A percentile compares a stretch with the other conserved stretches of the same genome.
phyloP scores from a whole-genome alignment of 2,329 filamentous ascomycete genomes.

The Fusarium sp. region DNA sequence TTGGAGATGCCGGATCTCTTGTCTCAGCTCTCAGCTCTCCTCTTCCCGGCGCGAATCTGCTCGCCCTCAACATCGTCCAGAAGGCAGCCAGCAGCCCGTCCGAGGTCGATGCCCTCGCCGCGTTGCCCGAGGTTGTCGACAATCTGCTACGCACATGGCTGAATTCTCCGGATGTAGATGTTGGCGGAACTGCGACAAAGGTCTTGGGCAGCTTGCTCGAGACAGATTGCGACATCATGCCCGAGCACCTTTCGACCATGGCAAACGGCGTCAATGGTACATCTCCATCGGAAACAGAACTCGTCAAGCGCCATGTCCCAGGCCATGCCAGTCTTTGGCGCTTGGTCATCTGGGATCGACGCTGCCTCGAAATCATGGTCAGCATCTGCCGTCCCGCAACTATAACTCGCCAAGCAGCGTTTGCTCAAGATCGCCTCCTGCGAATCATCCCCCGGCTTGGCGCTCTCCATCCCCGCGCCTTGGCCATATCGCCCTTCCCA shows the following conservation, averaged over 20 bases:
- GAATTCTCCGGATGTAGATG: slow-evolving; percentile 60
- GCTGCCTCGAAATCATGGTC: slow-evolving; percentile 58
- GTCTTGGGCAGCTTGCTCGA: slow-evolving; percentile 65
- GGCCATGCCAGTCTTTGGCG: slow-evolving; percentile 65
- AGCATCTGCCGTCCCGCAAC: slow-evolving; percentile 46
- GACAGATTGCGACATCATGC: slow-evolving; percentile 58
- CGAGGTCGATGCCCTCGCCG: slow-evolving; percentile 61
- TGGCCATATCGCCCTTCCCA: slow-evolving; percentile 51
- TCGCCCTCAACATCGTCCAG: slow-evolving; percentile 64
- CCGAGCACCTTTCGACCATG: slow-evolving; percentile 36
- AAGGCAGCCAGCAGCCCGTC: slow-evolving; percentile 61
- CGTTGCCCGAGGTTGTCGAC: slow-evolving; percentile 58
- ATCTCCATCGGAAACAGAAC: slow-evolving; percentile 47
- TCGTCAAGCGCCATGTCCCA: slow-evolving; percentile 51
- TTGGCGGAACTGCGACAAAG: slow-evolving; percentile 62
- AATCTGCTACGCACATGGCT: slow-evolving; percentile 64
- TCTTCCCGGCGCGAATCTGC: slow-evolving; percentile 64
- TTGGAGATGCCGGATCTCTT: slow-evolving; percentile 62
- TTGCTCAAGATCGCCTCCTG: slow-evolving; percentile 63
- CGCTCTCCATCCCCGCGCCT: slow-evolving; percentile 54
- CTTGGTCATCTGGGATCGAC: slow-evolving; percentile 57
- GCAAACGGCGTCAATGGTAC: slow-evolving; percentile 32
- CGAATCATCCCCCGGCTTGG: slow-evolving; percentile 61
- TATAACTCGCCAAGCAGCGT: slow-evolving; percentile 53
- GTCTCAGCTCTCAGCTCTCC: slow-evolving; percentile 63